Conservation (phyloP, 2,329 filamentous ascomycete species). For the Chaetomium sp. region DNA sequence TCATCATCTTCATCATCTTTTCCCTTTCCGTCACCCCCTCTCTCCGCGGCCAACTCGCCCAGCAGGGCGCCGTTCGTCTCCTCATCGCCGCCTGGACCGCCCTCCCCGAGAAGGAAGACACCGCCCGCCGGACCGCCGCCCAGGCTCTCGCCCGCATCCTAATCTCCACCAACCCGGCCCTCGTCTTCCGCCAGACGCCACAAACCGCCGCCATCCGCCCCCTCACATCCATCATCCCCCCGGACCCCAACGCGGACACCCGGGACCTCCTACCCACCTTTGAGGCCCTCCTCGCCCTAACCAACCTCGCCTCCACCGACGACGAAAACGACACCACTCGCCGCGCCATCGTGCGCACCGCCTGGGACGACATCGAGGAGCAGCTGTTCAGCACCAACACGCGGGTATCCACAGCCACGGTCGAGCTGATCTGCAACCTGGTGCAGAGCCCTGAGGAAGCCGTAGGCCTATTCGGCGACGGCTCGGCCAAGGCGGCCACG, state of each 20-base stretch:
- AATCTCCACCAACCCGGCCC: constrained; percentile 80
- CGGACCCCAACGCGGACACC: constrained; percentile 62
- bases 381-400: constrained; percentile 75
- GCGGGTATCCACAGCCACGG: constrained; percentile 77
- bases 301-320: constrained; percentile 85
- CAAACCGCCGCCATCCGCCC: constrained; percentile 81
- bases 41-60: constrained; percentile 77
- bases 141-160: constrained; percentile 83
- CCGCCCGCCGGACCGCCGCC: constrained; percentile 62
- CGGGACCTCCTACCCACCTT: constrained; percentile 86
- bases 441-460: constrained; percentile 66
- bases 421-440: constrained; percentile 90
- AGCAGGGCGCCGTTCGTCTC: constrained; percentile 90
- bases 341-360: constrained; percentile 69
- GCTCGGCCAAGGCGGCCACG: constrained; percentile 64
- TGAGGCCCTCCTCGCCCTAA: constrained; percentile 86
- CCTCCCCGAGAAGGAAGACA: constrained; percentile 56
- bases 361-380: constrained; percentile 80
- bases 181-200: constrained; percentile 79
- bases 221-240: constrained; percentile 71
- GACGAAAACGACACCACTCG: constrained; percentile 68
- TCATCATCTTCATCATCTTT: constrained; percentile 76
- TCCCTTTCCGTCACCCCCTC: constrained; percentile 74
- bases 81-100: constrained; percentile 70
- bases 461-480: constrained; percentile 69